Percentiles rank a stretch among this genome's conserved stretches.
phyloP scores from a whole-genome alignment of 2,329 filamentous ascomycete species.

The Rhytidhysteron rufulum region DNA sequence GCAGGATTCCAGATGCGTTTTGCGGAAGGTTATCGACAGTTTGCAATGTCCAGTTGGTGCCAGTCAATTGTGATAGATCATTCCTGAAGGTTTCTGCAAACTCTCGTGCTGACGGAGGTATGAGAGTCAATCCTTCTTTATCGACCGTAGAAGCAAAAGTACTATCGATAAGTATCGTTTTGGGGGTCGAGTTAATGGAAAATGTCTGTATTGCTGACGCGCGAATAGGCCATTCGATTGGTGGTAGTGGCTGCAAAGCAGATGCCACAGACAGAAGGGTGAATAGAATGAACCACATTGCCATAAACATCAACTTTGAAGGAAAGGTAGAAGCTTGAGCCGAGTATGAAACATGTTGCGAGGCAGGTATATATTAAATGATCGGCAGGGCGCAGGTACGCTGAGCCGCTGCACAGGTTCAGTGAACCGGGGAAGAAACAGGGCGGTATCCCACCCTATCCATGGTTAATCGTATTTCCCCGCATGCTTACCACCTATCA shows the following conservation, averaged over 20 bases:
- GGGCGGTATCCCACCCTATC: not conserved
- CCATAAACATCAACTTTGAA: not conserved
- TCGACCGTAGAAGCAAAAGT: slow-evolving; percentile 40
- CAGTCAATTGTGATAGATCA: slow-evolving; percentile 43
- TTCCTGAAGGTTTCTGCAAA: slow-evolving; percentile 47
- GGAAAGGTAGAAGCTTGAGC: not conserved
- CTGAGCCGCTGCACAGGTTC: not conserved
- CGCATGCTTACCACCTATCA: slow-evolving; percentile 14
- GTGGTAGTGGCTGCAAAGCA: slow-evolving; percentile 39
- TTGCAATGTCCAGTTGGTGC: slow-evolving; percentile 41
- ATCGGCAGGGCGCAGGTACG: slow-evolving; percentile 8
- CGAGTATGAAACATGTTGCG: not conserved
- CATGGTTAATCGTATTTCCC: slow-evolving; percentile 17
- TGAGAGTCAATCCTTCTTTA: slow-evolving; percentile 46
- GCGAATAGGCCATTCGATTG: slow-evolving; percentile 23
- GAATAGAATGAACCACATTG: slow-evolving; percentile 5
- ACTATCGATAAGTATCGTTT: slow-evolving; percentile 41
- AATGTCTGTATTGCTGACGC: slow-evolving; percentile 17
- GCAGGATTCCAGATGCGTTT: slow-evolving; percentile 39
- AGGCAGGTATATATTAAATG: not conserved
- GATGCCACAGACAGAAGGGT: slow-evolving; percentile 13
- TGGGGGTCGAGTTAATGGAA: slow-evolving; percentile 14
- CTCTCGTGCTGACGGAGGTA: slow-evolving; percentile 48
- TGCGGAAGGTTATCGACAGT: slow-evolving; percentile 32
- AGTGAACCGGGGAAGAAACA: not conserved